Evolutionary conservation across 306 rosid species (phyloP).

Genomic region (Gynostemma pentaphyllum): DNA sequence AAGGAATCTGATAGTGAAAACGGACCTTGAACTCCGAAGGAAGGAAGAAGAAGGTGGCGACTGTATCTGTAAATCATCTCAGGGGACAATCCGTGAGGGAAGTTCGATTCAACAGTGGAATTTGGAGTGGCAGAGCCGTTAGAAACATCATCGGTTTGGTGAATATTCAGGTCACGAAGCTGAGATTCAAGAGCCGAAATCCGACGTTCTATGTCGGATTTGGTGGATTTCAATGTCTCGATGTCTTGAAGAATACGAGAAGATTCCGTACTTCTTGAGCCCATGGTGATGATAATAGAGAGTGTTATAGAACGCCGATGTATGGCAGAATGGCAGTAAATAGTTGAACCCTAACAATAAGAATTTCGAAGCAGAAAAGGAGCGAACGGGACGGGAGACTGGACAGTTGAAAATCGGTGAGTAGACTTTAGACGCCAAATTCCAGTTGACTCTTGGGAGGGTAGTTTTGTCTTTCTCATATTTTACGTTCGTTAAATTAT

Average conservation of each 20-base stretch:
- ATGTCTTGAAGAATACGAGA: conserved; percentile 42
- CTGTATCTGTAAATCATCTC: conserved; percentile 83
- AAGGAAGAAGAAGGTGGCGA: conserved; percentile 88
- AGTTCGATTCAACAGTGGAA: conserved; percentile 11
- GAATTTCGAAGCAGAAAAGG: neutral
- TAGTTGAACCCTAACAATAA: neutral
- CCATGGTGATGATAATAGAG: conserved; percentile 21
- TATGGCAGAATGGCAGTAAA: neutral
- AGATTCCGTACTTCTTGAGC: conserved; percentile 22
- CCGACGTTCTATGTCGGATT: conserved; percentile 37
- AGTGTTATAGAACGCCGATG: neutral
- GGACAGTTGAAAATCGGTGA: neutral
- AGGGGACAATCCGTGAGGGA: conserved; percentile 37
- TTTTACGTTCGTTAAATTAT: neutral
- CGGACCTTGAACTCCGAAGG: conserved; percentile 78
- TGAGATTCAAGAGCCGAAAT: conserved; percentile 59
- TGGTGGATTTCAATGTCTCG: conserved; percentile 36
- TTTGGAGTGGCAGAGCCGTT: conserved; percentile 26
- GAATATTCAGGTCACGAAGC: conserved; percentile 30
- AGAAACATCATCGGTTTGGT: conserved; percentile 20
- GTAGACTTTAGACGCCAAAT: neutral
- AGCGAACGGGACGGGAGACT: neutral
- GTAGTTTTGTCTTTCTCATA: neutral
- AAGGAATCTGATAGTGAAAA: neutral
- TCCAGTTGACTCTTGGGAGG: neutral